Conservation (phyloP, 257 asterid genomes). For the Coffea canephora region DNA sequence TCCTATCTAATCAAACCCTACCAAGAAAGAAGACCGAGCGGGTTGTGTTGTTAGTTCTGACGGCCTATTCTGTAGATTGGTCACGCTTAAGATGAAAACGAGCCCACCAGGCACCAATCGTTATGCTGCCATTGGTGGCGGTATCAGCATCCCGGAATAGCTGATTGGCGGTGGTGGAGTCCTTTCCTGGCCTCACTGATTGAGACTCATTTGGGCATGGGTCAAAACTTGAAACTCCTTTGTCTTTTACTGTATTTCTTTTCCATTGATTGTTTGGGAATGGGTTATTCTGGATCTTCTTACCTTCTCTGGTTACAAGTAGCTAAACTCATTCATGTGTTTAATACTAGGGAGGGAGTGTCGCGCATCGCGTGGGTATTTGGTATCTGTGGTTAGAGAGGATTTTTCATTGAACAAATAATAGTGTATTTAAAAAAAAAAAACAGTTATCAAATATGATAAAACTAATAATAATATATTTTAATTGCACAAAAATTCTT, state of each 20-base stretch:
- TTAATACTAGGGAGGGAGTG: too few species aligned
- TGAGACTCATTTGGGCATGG: constrained; percentile 2
- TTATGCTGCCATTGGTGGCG: background rate
- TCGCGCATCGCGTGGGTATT: too few species aligned
- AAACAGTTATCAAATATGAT: too few species aligned
- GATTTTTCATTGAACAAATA: too few species aligned
- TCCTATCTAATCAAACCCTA: constrained; percentile 17
- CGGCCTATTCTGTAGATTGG: constrained; percentile 19
- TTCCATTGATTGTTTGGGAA: too few species aligned
- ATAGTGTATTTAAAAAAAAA: too few species aligned
- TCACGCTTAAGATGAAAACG: constrained; percentile 19
- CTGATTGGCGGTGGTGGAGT: constrained; percentile 4
- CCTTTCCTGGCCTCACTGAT: constrained; percentile 2
- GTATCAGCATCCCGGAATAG: background rate
- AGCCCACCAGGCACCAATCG: constrained; percentile 7
- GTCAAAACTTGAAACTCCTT: background rate
- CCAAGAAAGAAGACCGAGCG: background rate
- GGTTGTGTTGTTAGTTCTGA: background rate
- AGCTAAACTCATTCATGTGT: too few species aligned
- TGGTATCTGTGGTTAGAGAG: too few species aligned
- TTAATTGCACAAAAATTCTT: too few species aligned
- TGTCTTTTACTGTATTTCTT: background rate
- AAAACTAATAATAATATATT: too few species aligned
- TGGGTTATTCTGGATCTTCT: background rate
- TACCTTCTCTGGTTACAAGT: too few species aligned